A percentile compares a stretch with the other conserved stretches of the same genome.
Evolutionary conservation across 257 asterid species (phyloP).

Genomic region (Przewalskia tangutica): DNA sequence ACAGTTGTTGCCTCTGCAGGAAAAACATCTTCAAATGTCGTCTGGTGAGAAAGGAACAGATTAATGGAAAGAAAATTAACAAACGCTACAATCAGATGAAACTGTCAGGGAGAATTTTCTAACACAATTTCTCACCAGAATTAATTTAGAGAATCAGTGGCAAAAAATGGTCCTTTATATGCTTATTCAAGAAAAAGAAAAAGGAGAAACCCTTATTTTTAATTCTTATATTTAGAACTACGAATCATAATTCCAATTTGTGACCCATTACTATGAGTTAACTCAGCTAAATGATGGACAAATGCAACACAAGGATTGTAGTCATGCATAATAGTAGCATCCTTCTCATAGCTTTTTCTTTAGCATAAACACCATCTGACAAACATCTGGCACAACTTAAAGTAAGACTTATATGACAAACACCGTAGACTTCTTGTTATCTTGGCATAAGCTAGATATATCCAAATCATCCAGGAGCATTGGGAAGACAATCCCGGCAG

Average conservation of each 20-base stretch:
- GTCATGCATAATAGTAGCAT: background rate
- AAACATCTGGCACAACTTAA: background rate
- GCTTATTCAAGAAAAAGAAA: background rate
- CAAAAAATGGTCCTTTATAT: background rate
- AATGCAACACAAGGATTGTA: background rate
- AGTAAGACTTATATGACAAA: background rate
- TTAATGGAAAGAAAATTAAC: background rate
- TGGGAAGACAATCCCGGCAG: background rate
- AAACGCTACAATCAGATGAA: background rate
- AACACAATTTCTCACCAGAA: background rate
- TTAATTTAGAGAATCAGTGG: background rate
- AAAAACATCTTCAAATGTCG: slow-evolving; percentile 91
- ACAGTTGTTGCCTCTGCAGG: slow-evolving; percentile 95
- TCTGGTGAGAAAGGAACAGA: slow-evolving; percentile 35
- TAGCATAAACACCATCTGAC: background rate
- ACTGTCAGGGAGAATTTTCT: background rate
- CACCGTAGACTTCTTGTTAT: background rate
- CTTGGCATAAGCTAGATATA: background rate
- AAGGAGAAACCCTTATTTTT: background rate
- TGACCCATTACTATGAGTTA: background rate
- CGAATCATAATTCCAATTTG: background rate
- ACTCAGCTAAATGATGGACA: background rate
- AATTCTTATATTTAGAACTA: background rate
- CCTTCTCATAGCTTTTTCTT: background rate
- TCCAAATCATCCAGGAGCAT: background rate